A percentile compares a stretch with the other conserved stretches of the same genome.
phyloP scores from a whole-genome alignment of 2,329 filamentous ascomycete genomes.

The Arthrobotrys conoides region DNA sequence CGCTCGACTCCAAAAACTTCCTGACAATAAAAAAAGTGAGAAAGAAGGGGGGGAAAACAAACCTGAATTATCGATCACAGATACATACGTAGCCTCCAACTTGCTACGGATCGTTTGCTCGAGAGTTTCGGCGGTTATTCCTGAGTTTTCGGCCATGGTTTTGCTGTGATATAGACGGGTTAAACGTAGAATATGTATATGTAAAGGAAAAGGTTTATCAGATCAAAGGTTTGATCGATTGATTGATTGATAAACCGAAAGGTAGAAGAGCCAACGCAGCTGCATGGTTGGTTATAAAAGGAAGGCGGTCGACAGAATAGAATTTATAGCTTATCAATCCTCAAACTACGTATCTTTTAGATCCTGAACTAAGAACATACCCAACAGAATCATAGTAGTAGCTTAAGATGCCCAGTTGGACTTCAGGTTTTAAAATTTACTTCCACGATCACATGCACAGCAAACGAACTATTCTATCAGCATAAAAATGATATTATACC shows the following conservation, averaged over 20 bases:
- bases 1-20: not conserved
- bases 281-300: constrained; percentile 4
- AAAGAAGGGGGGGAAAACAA: not conserved
- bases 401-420: no score
- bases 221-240: constrained; percentile 18
- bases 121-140: constrained; percentile 52
- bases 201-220: constrained; percentile 7
- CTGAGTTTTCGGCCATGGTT: constrained; percentile 55
- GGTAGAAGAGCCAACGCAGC: constrained; percentile 1
- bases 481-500: constrained; percentile 27
- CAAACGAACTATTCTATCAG: not conserved
- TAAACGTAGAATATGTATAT: not conserved
- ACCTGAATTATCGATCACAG: constrained; percentile 58
- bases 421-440: no score
- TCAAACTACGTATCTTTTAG: no score
- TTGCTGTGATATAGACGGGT: not conserved
- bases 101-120: constrained; percentile 46
- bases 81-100: constrained; percentile 43
- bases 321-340: constrained; percentile 23
- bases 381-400: no score
- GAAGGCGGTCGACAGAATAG: not conserved
- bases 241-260: constrained; percentile 11
- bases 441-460: not conserved
- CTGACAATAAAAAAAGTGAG: not conserved
- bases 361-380: no score